A percentile compares a stretch with the other conserved stretches of the same genome.
Conservation (phyloP, 148 eudicot species). For the Heliamphora exappendiculata region DNA sequence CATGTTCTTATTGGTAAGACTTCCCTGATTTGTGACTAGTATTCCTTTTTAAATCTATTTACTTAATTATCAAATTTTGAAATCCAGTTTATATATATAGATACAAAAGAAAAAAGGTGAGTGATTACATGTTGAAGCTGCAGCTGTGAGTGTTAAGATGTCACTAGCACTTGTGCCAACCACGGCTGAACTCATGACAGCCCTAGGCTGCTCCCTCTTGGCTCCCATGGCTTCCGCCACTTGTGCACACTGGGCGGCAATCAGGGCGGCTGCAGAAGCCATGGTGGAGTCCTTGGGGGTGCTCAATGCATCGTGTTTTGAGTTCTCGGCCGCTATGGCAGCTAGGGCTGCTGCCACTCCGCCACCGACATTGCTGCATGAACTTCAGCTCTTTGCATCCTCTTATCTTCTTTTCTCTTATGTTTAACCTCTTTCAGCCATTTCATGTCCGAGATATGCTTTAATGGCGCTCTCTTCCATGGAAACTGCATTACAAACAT, state of each 20-base stretch:
- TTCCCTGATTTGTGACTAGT: too few species aligned
- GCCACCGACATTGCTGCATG: constrained; percentile 95
- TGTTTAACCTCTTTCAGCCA: constrained; percentile 80
- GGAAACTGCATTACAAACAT: constrained; percentile 30
- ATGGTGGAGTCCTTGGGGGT: constrained; percentile 49
- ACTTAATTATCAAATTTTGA: too few species aligned
- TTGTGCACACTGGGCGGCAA: constrained; percentile 92
- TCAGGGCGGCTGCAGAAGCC: constrained; percentile 79
- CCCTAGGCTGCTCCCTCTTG: constrained; percentile 56
- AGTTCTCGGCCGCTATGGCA: constrained; percentile 69
- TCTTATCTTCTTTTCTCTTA: constrained; percentile 73
- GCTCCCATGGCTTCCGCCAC: constrained; percentile 86
- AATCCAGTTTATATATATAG: too few species aligned
- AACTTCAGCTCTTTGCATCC: constrained; percentile 84
- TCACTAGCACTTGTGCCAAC: constrained; percentile 64
- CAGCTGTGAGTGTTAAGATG: constrained; percentile 79
- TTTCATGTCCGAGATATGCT: constrained; percentile 59
- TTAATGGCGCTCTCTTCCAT: constrained; percentile 65
- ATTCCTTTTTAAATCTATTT: too few species aligned
- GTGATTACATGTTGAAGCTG: constrained; percentile 76
- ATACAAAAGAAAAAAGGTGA: background rate
- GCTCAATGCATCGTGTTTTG: constrained; percentile 27
- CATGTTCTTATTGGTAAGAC: too few species aligned
- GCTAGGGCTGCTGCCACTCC: constrained; percentile 94
- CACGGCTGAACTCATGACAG: constrained; percentile 67